Percentiles rank a stretch among this genome's conserved stretches.
Conservation (phyloP, 2,329 filamentous ascomycete genomes). For the Nannizziopsis arthrosporioides region DNA sequence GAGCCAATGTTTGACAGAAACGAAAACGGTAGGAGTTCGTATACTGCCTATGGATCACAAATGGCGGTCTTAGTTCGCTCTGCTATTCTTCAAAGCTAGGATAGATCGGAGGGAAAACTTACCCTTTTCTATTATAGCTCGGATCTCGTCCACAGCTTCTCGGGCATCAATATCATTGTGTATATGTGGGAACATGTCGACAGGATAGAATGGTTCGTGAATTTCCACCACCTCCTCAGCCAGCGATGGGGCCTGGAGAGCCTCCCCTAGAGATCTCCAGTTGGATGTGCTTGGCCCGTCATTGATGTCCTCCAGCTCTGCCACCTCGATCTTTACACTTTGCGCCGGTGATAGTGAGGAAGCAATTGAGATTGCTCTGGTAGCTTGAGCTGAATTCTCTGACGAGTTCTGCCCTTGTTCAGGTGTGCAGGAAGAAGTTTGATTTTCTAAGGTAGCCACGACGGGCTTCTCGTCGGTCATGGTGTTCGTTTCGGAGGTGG, state of each 20-base stretch:
- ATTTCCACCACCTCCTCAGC: constrained; percentile 28
- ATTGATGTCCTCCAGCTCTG: constrained; percentile 39
- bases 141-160: constrained; percentile 27
- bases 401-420: neutral
- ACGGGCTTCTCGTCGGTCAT: neutral
- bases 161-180: constrained; percentile 19
- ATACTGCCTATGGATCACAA: constrained; percentile 19
- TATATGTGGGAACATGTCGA: constrained; percentile 30
- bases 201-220: constrained; percentile 23
- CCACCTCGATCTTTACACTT: constrained; percentile 40
- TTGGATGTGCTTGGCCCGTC: constrained; percentile 36
- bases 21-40: constrained; percentile 24
- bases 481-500: constrained; percentile 16
- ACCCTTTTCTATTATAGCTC: constrained; percentile 30
- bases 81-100: too few species aligned
- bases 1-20: constrained; percentile 34
- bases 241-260: constrained; percentile 21
- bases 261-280: constrained; percentile 32
- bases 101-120: constrained; percentile 10
- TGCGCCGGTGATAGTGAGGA: constrained; percentile 34
- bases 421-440: neutral
- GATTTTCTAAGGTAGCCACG: neutral
- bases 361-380: constrained; percentile 17
- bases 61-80: neutral
- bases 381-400: constrained; percentile 1